These are phyloP conservation scores for Rhizodiscina lignyota DNA, from an alignment of 495 filamentous ascomycete species.

Conservation along the genomic window DNA sequence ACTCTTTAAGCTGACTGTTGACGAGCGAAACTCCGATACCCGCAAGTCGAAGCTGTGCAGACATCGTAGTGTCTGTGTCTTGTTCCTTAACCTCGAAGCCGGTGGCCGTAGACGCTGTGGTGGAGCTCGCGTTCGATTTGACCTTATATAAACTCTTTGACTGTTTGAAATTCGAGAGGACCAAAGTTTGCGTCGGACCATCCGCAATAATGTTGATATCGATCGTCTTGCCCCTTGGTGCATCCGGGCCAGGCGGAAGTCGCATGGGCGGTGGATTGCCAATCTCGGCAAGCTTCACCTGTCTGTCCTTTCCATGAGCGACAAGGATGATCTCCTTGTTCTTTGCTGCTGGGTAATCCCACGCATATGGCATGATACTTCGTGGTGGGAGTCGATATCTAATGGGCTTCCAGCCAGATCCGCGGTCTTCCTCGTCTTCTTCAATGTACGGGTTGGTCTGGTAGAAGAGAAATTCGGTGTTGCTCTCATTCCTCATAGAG, in stretches of 20 bases:
- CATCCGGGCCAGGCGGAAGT: conserved; percentile 39
- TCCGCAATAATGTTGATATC: conserved; percentile 92
- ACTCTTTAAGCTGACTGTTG: conserved; percentile 78
- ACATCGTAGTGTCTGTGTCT: conserved; percentile 75
- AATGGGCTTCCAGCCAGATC: conserved; percentile 73
- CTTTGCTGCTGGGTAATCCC: conserved; percentile 97
- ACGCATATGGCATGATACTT: conserved; percentile 98
- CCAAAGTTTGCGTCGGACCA: conserved; percentile 84
- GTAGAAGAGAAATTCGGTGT: conserved; percentile 87
- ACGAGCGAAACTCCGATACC: conserved; percentile 89
- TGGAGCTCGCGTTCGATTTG: conserved; percentile 29
- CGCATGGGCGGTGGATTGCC: conserved; percentile 88
- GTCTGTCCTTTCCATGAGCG: conserved; percentile 63
- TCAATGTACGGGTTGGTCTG: conserved; percentile 64
- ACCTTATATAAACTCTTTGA: conserved; percentile 93
- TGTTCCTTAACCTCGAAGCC: conserved; percentile 89
- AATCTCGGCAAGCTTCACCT: conserved; percentile 90
- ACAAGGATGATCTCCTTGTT: conserved; percentile 78
- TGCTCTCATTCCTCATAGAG: conserved; percentile 94
- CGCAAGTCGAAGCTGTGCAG: conserved; percentile 69
- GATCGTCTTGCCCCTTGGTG: conserved; percentile 58
- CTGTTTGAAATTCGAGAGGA: conserved; percentile 83
- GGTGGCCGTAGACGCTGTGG: conserved; percentile 39
- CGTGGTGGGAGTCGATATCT: conserved; percentile 83
- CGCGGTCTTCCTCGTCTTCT: conserved; percentile 67